These are phyloP conservation scores for Balamuthia mandrillaris DNA, from an alignment of 208 protist genomes.

Conservation along the genomic window DNA sequence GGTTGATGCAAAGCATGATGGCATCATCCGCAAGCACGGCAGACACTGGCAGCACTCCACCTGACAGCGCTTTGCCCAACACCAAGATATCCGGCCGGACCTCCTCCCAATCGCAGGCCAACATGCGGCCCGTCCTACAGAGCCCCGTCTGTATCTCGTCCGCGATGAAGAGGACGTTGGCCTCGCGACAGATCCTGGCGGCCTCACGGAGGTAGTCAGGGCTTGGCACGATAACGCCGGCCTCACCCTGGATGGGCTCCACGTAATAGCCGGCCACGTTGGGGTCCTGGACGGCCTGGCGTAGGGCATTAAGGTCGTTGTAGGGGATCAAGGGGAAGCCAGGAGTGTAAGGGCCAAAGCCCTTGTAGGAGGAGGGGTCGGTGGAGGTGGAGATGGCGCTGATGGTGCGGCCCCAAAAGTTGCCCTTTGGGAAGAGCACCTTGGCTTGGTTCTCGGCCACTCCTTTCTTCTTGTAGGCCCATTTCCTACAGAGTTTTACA, in stretches of 20 bases:
- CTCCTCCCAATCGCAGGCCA: constrained; percentile 62
- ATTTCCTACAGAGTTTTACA: constrained; percentile 84
- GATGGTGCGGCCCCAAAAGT: constrained; percentile 87
- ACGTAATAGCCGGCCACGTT: constrained; percentile 76
- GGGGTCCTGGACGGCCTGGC: constrained; percentile 6
- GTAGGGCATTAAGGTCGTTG: constrained; percentile 41
- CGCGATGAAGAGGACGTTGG: constrained; percentile 81
- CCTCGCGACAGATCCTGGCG: constrained; percentile 72
- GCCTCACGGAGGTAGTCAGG: constrained; percentile 73
- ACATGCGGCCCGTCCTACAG: constrained; percentile 70
- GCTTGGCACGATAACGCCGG: constrained; percentile 79
- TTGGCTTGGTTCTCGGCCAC: constrained; percentile 74
- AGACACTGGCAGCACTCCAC: constrained; percentile 83
- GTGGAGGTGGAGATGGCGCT: constrained; percentile 74
- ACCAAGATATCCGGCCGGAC: constrained; percentile 82
- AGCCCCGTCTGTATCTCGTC: constrained; percentile 78
- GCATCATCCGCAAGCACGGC: constrained; percentile 76
- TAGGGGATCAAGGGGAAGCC: constrained; percentile 65
- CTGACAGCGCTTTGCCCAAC: constrained; percentile 84
- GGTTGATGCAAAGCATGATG: constrained; percentile 80
- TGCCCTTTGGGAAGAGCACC: constrained; percentile 53
- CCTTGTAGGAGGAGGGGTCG: constrained; percentile 67
- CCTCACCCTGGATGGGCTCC: constrained; percentile 93
- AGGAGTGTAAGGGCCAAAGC: constrained; percentile 79
- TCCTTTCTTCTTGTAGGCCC: constrained; percentile 82